Conservation (phyloP, 2,329 filamentous ascomycete species). For the Phyllosticta citribraziliensis region DNA sequence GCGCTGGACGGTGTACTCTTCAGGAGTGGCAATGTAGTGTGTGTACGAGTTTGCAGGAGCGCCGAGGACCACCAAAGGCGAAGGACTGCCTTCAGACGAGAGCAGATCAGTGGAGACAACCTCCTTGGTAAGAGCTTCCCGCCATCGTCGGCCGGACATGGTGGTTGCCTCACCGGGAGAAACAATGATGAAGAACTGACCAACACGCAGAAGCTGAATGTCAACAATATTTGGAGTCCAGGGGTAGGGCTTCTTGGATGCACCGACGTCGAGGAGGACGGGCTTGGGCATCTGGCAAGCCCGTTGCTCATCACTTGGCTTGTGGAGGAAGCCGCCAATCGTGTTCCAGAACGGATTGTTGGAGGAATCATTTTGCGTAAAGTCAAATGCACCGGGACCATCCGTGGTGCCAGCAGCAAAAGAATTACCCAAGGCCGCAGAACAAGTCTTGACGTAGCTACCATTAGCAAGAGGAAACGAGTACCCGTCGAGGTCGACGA, state of each 20-base stretch:
- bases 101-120: constrained; percentile 25
- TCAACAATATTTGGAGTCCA: constrained; percentile 93
- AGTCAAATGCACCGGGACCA: constrained; percentile 84
- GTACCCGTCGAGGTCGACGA: constrained; percentile 70
- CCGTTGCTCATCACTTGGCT: constrained; percentile 58
- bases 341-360: constrained; percentile 72
- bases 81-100: neutral
- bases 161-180: constrained; percentile 83
- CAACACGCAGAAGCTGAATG: constrained; percentile 74
- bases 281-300: constrained; percentile 74
- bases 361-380: constrained; percentile 76
- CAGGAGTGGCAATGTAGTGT: constrained; percentile 68
- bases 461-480: constrained; percentile 66
- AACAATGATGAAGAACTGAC: constrained; percentile 74
- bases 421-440: constrained; percentile 79
- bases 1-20: constrained; percentile 75
- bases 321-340: constrained; percentile 62
- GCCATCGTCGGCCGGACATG: constrained; percentile 87
- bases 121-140: constrained; percentile 47
- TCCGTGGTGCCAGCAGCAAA: constrained; percentile 92
- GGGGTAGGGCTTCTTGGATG: constrained; percentile 64
- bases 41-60: constrained; percentile 87
- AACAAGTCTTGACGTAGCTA: constrained; percentile 61
- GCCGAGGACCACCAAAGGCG: constrained; percentile 65
- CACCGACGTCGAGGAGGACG: constrained; percentile 79